Evolutionary conservation across 129 eudicot species (phyloP), one percentile per base, ranked within the genome.

Genomic region (Daucus carota): DNA sequence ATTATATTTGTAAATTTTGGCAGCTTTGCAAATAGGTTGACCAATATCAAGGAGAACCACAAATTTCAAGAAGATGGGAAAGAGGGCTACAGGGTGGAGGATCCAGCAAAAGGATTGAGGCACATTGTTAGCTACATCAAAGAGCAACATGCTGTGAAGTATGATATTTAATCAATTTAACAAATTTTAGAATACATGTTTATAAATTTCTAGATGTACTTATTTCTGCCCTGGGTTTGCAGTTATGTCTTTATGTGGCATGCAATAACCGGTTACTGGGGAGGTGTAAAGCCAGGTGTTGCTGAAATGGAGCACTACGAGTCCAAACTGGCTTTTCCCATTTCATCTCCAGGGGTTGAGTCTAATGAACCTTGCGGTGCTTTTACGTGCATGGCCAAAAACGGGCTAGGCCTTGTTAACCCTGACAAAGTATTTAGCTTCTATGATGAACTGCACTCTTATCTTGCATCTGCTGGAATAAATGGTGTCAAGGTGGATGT

Each of bases 241-340:
- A 92, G 97, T 86, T 87, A 93, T 80, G 97, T 87, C 26, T 93
- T 90, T 75, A 91, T 93, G 65, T 93, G 98, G 98, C 97, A 93
- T 73, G 98, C 98, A 8, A 44, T 93, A 74, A 80, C 88, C 1
- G 98, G 98, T 28, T 93, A 93, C 65, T 93, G 97, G 97, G 98
- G 98, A 4, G 98, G 98, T 75, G 97, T 93, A 44, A 83, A 83
- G 54, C 98, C 96, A 11, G 96, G 90, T 59, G 84, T 77, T 24
- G 76, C 89, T 24, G 91, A 76, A 75, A 85, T 84, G 92, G 90
- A 85, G 47, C 90, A 90, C 60, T 93, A 93, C 40, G 97, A 86
- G 20, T 83, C 97, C 70, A 93, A 85, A 76, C 44, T 93, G 82
- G 66, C 84, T 62, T 88, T 85, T 71, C 97, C 96, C 10, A 77